Conservation (phyloP, 805 yeast species). For the Kodamaea hsintzibuensis region DNA sequence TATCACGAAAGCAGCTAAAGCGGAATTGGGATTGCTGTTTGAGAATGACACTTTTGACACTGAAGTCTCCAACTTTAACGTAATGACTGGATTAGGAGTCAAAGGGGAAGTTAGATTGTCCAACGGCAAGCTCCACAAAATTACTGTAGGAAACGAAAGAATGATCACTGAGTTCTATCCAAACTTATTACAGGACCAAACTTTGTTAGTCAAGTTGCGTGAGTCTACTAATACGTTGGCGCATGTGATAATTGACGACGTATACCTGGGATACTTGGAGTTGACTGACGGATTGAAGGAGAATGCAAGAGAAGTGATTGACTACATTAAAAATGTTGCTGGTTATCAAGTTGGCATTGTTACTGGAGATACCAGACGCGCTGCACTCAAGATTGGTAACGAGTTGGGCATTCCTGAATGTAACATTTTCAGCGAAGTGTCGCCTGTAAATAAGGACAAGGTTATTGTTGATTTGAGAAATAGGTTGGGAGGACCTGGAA, state of each 20-base stretch:
- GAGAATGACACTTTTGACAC: slow-evolving; percentile 34
- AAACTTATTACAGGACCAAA: slow-evolving; percentile 12
- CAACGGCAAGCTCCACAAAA: slow-evolving; percentile 21
- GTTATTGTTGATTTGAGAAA: slow-evolving; percentile 60
- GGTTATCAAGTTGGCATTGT: slow-evolving; percentile 77
- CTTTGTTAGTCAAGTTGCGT: slow-evolving; percentile 14
- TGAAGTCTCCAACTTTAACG: slow-evolving; percentile 34
- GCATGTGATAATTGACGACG: slow-evolving; percentile 58
- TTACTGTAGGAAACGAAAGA: slow-evolving; percentile 56
- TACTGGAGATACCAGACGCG: slow-evolving; percentile 76
- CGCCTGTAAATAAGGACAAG: slow-evolving; percentile 75
- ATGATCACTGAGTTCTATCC: slow-evolving; percentile 32
- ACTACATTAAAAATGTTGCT: slow-evolving; percentile 45
- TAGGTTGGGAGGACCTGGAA: slow-evolving; percentile 32
- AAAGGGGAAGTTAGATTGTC: slow-evolving; percentile 36
- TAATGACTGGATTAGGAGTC: slow-evolving; percentile 49
- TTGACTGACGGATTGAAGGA: slow-evolving; percentile 67
- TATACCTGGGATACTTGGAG: slow-evolving; percentile 64
- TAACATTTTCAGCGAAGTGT: slow-evolving; percentile 71
- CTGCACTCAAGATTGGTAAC: slow-evolving; percentile 65
- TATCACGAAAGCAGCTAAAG: slow-evolving; percentile 43
- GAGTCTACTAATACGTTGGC: slow-evolving; percentile 46
- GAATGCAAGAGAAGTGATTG: slow-evolving; percentile 63
- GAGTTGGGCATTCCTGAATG: slow-evolving; percentile 64
- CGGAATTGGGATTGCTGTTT: slow-evolving; percentile 26